Base-by-base conservation (phyloP, 768 basidiomycete species). In the Termitomyces eurrhizus region DNA sequence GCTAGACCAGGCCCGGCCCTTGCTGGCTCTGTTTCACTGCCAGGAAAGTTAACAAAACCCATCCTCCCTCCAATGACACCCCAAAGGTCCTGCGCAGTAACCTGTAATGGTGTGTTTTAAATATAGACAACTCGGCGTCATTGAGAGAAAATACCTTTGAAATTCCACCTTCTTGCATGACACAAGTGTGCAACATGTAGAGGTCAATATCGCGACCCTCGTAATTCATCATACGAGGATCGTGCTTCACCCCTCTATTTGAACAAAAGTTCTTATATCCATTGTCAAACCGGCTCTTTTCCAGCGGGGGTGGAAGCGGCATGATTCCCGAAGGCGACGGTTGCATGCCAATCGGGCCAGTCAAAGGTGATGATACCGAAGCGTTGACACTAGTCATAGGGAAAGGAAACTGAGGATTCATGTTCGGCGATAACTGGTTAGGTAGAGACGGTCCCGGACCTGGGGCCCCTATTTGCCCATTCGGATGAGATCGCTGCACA, bases 11-110 rank as follows among this genome's bases (percentile, higher is more conserved):
- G 88, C 4, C 85, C 86, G 32, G 80, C 79, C 65, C 82, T 85
- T 5, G 83, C 77, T 12, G 89, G 87, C 62, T 89, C 85, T 4
- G 75, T 70, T 1, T 83, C 85, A 12, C 74, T 81, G 4, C 79
- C 86, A 2, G 85, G 85, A 64, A 90, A 88, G 56, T 85, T 79
- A 3, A 86, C 78, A 65, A 86, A 83, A 18, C 84, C 86, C 71
- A 92, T 76, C 26, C 79, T 80, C n/a, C 81, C 89, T 18, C 82
- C 90, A 58, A 92, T 82, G 49, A 87, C 74, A 16, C 80, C 66
- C 90, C 89, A 91, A 60, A 77, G 62, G 37, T 89, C 87, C 51
- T 80, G 79, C 59, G 74, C 72, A 29, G 75, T 74, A 13, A 87
- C 81, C 87, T 88, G 56, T n/a, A 33, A 49, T 48, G 46, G 14